phyloP scores from a whole-genome alignment of 2,329 filamentous ascomycete genomes.

The Rugonectria rugulosa region DNA sequence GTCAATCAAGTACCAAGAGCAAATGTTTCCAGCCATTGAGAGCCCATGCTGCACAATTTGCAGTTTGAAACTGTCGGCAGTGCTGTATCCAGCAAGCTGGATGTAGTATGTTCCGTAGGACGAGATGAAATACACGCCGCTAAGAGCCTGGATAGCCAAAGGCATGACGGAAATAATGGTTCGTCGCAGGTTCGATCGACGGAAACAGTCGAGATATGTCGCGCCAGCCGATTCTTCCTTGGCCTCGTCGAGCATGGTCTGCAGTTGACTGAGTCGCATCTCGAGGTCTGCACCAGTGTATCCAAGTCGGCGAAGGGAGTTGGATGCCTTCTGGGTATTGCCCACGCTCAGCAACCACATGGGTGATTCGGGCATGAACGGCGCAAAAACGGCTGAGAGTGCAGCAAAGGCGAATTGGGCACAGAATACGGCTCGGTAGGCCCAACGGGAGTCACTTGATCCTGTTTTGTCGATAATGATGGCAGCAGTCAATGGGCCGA shows the following conservation, averaged over 20 bases:
- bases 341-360: conserved; percentile 48
- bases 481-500: conserved; percentile 42
- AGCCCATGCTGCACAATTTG: conserved; percentile 50
- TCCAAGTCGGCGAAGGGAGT: conserved; percentile 44
- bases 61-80: conserved; percentile 45
- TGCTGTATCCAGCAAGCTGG: conserved; percentile 50
- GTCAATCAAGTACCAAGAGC: conserved; percentile 49
- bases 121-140: conserved; percentile 45
- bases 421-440: conserved; percentile 43
- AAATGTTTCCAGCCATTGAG: conserved; percentile 49
- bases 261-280: conserved; percentile 38
- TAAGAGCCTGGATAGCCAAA: conserved; percentile 44
- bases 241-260: conserved; percentile 43
- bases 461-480: conserved; percentile 44
- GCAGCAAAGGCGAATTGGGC: conserved; percentile 44
- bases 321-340: conserved; percentile 44
- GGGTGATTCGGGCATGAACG: conserved; percentile 54
- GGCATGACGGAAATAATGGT: conserved; percentile 49
- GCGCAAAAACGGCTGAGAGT: conserved; percentile 39
- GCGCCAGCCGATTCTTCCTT: conserved; percentile 45
- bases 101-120: conserved; percentile 52
- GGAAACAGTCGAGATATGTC: conserved; percentile 51
- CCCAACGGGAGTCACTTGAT: conserved; percentile 39
- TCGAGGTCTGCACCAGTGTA: conserved; percentile 34
- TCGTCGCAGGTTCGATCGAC: conserved; percentile 46